A percentile compares a stretch with the other conserved stretches of the same genome.
These are phyloP conservation scores for Phytophthora pluvialis DNA, from an alignment of 352 stramenopile species.

Conservation along the genomic window DNA sequence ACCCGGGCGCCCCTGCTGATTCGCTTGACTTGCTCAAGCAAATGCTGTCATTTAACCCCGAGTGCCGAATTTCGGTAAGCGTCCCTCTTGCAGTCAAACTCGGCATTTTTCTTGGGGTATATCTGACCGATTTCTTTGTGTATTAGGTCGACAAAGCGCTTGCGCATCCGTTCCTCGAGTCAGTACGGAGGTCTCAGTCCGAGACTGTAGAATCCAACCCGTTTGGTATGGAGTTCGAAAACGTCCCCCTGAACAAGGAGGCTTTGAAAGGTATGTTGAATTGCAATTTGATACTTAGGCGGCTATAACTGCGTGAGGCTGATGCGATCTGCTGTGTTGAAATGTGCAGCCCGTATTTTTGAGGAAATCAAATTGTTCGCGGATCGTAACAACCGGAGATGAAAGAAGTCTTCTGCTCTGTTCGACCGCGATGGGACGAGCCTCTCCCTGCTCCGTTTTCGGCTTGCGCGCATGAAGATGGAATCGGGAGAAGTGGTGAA, in stretches of 20 bases:
- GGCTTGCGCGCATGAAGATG: conserved; percentile 23
- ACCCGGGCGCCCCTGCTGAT: conserved; percentile 77
- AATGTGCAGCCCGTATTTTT: conserved; percentile 75
- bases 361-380: conserved; percentile 89
- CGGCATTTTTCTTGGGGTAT: background rate
- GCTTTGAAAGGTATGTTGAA: conserved; percentile 75
- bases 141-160: conserved; percentile 81
- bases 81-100: background rate
- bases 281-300: conserved; percentile 2
- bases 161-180: conserved; percentile 83
- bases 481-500: conserved; percentile 21
- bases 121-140: conserved; percentile 6
- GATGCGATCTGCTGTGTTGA: conserved; percentile 3
- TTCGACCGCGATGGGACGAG: conserved; percentile 26
- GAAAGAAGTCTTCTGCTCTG: conserved; percentile 43
- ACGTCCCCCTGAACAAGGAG: conserved; percentile 85
- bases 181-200: conserved; percentile 74
- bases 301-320: background rate
- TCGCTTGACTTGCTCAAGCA: conserved; percentile 87
- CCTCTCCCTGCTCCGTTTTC: conserved; percentile 15
- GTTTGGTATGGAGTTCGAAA: conserved; percentile 92
- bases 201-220: conserved; percentile 77
- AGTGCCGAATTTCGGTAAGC: conserved; percentile 82
- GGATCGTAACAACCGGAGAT: conserved; percentile 76
- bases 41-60: conserved; percentile 85